Conservation (phyloP, 2,329 filamentous ascomycete species). For the Venturiaceae sp. region DNA sequence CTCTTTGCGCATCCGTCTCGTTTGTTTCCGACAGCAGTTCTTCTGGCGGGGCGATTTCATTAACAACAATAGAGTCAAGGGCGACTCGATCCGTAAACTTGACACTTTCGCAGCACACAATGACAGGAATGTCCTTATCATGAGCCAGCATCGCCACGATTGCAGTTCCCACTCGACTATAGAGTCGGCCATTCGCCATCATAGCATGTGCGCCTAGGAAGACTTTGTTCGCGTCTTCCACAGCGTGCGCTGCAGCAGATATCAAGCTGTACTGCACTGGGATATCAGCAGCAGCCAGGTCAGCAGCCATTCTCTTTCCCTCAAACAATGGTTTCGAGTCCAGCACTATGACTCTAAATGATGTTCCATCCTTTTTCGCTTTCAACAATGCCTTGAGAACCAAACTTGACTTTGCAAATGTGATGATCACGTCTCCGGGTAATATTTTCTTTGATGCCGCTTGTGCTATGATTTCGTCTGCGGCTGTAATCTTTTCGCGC, state of each 20-base stretch:
- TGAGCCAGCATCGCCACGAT: constrained; percentile 77
- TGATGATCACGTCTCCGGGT: constrained; percentile 73
- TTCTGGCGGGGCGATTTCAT: constrained; percentile 77
- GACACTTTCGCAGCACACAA: constrained; percentile 87
- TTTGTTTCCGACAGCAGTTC: constrained; percentile 37
- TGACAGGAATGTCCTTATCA: constrained; percentile 66
- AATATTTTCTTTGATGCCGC: constrained; percentile 67
- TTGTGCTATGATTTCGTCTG: constrained; percentile 74
- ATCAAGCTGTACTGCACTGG: constrained; percentile 70
- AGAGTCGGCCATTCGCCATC: constrained; percentile 88
- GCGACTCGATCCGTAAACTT: constrained; percentile 90
- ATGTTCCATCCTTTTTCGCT: constrained; percentile 59
- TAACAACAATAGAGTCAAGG: constrained; percentile 85
- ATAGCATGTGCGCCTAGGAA: constrained; percentile 87
- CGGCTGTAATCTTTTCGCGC: constrained; percentile 77
- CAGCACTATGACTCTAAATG: constrained; percentile 75
- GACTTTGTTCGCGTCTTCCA: constrained; percentile 62
- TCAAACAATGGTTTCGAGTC: constrained; percentile 66
- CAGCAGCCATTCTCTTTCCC: constrained; percentile 61
- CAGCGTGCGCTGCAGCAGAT: constrained; percentile 64
- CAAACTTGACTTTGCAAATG: constrained; percentile 76
- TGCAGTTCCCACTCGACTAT: constrained; percentile 78
- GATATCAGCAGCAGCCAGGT: constrained; percentile 59
- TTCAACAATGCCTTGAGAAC: constrained; percentile 73
- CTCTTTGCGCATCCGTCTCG: constrained; percentile 9